Conservation (phyloP, 2,329 filamentous ascomycete species). For the Aspergillus sp. region DNA sequence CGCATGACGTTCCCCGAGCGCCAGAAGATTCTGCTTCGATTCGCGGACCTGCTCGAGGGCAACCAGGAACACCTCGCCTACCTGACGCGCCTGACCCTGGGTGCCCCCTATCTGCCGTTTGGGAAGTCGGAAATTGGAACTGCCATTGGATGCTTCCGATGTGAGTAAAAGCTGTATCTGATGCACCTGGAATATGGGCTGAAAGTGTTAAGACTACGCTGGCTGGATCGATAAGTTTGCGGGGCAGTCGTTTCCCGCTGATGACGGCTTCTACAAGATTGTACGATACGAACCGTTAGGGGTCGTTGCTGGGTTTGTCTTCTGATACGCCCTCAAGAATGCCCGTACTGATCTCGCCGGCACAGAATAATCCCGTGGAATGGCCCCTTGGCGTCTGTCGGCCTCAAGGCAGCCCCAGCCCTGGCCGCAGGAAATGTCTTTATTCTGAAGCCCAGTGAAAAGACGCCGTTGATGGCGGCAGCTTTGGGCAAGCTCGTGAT, state of each 20-base stretch:
- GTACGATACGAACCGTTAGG: slow-evolving; percentile 67
- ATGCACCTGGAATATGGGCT: not conserved
- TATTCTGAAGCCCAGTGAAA: slow-evolving; percentile 69
- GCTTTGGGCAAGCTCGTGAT: slow-evolving; percentile 72
- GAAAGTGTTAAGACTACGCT: slow-evolving; percentile 68
- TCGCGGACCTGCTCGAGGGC: slow-evolving; percentile 78
- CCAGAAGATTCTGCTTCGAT: slow-evolving; percentile 69
- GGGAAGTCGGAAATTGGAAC: slow-evolving; percentile 5
- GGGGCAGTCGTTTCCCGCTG: slow-evolving; percentile 68
- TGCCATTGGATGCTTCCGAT: slow-evolving; percentile 66
- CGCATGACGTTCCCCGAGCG: slow-evolving; percentile 67
- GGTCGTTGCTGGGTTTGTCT: slow-evolving; percentile 35
- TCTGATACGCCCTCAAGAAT: not conserved
- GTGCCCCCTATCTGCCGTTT: slow-evolving; percentile 4
- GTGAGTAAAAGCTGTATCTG: slow-evolving; percentile 33
- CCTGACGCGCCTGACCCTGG: slow-evolving; percentile 35
- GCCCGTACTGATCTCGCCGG: slow-evolving; percentile 67
- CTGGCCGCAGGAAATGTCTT: slow-evolving; percentile 65
- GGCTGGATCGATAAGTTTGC: slow-evolving; percentile 94
- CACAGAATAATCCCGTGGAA: slow-evolving; percentile 78
- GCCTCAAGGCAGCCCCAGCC: slow-evolving; percentile 80
- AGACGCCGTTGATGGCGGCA: slow-evolving; percentile 69
- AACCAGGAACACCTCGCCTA: slow-evolving; percentile 61
- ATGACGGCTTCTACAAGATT: slow-evolving; percentile 8
- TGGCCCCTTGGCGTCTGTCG: slow-evolving; percentile 79